Evolutionary conservation across 2,329 filamentous ascomycete species (phyloP), one percentile per base, ranked within the genome.

Genomic region (Venturia nashicola): DNA sequence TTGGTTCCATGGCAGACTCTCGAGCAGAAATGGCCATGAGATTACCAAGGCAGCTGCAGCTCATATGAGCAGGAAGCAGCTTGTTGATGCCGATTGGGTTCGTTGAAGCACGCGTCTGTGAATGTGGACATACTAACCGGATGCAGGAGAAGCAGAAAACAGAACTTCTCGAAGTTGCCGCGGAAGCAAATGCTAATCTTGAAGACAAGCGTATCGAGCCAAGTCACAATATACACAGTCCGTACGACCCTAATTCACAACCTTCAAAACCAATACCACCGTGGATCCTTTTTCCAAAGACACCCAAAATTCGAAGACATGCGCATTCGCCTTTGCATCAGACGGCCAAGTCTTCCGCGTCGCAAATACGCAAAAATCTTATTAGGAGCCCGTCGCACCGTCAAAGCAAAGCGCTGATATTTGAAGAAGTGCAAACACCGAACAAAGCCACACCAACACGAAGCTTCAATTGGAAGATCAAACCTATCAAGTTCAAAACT

Each of bases 51-150:
- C 51, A 57, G 27, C 27, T n/a, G 51, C 51, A 7, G 51, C 51
- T 34, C 14, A 27, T 5, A 36, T 57, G 51, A 57, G 51, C 32
- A 34, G 51, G 51, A 57, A 57, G 32, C 51, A 57, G 18, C 51
- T 57, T 36, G 32, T 57, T n/a, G 51, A 57, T 18, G 51, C 32
- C 27, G 51, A 57, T n/a, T 57, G 51, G 51, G 51, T 57, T 57
- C 8, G 51, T 57, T 18, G 27, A 34, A 16, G 51, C 27, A 20
- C 23, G 5, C 12, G 16, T 57, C 6, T n/a, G 5, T 36, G 18
- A 36, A 7, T n/a, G 4, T 16, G n/a, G 8, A 2, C 23, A 14
- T 18, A 57, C 51, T 57, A 8, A 57, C 36, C 5, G 32, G 23
- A 12, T 20, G 36, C 16, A 57, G 51, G 51, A 57, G 32, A 57